These are phyloP conservation scores for Claviceps quebecensis DNA, from an alignment of 2,329 filamentous ascomycete genomes.

Conservation along the genomic window DNA sequence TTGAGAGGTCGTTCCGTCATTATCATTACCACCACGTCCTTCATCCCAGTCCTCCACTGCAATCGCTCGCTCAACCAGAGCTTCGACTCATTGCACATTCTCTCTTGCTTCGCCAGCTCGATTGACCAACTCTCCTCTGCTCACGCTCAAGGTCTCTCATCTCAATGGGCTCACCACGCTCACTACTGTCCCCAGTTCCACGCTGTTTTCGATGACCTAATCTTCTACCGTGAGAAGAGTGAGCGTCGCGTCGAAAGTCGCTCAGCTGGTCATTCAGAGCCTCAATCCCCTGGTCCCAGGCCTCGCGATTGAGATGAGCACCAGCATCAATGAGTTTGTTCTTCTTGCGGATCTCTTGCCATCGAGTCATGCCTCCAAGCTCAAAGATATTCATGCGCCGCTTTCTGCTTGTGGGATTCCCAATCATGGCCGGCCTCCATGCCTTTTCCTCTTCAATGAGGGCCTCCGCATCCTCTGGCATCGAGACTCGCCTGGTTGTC, in stretches of 20 bases:
- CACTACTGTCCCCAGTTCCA: conserved; percentile 17
- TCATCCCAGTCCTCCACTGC: not conserved
- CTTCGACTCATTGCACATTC: conserved; percentile 25
- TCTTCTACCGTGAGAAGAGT: conserved; percentile 15
- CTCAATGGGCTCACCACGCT: conserved; percentile 16
- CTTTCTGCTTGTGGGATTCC: conserved; percentile 54
- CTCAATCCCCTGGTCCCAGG: conserved; percentile 21
- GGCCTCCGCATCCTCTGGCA: conserved; percentile 23
- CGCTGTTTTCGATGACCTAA: conserved; percentile 11
- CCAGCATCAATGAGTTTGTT: conserved; percentile 41
- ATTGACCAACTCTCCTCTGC: conserved; percentile 5
- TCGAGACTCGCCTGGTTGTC: conserved; percentile 28
- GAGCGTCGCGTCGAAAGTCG: conserved; percentile 19
- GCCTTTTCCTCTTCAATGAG: conserved; percentile 38
- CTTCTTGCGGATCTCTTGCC: conserved; percentile 55
- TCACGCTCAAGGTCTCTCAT: conserved; percentile 12
- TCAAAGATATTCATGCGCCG: conserved; percentile 60
- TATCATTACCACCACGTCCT: not conserved
- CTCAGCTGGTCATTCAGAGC: conserved; percentile 24
- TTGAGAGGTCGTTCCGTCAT: not conserved
- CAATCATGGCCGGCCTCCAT: conserved; percentile 58
- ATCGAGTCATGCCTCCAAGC: conserved; percentile 51
- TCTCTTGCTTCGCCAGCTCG: conserved; percentile 14
- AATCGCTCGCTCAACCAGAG: conserved; percentile 18
- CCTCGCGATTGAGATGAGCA: conserved; percentile 22